Percentiles rank a stretch among this genome's conserved stretches.
Evolutionary conservation across 805 yeast species (phyloP).

Genomic region (Wickerhamiella dianesei): DNA sequence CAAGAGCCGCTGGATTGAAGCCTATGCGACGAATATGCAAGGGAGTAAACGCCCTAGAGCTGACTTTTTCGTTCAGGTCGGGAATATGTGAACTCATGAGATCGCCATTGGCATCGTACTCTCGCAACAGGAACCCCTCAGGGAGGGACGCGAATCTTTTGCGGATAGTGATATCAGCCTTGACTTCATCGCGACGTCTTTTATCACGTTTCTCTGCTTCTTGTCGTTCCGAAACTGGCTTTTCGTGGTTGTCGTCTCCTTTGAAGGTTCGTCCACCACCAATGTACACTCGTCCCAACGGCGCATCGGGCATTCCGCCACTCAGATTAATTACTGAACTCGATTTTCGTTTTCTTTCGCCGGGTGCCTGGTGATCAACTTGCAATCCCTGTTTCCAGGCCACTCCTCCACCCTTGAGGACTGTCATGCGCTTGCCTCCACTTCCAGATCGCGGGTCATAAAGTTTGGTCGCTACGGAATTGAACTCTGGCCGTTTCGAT

Average conservation of each 20-base stretch:
- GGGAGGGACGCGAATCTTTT: constrained; percentile 22
- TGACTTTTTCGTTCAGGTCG: neutral
- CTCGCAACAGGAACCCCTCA: constrained; percentile 18
- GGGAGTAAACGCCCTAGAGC: constrained; percentile 13
- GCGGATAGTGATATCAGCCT: constrained; percentile 24
- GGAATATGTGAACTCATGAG: constrained; percentile 3
- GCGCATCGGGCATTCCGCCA: constrained; percentile 11
- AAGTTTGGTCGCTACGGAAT: constrained; percentile 39
- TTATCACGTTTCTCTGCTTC: constrained; percentile 20
- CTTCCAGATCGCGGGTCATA: constrained; percentile 36
- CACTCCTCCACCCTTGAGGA: constrained; percentile 28
- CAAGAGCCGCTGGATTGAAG: constrained; percentile 17
- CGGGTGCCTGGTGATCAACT: constrained; percentile 21
- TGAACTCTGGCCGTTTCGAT: constrained; percentile 65
- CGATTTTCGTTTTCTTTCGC: constrained; percentile 1
- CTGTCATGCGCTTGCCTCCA: constrained; percentile 28
- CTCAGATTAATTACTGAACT: constrained; percentile 28
- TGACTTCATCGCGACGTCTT: constrained; percentile 19
- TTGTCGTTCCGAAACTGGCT: constrained; percentile 20
- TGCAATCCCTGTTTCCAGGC: constrained; percentile 20
- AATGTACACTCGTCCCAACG: constrained; percentile 13
- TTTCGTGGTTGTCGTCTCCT: constrained; percentile 38
- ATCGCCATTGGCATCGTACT: constrained; percentile 16
- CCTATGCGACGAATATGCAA: constrained; percentile 20
- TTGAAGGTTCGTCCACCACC: constrained; percentile 15